A percentile compares a stretch with the other conserved stretches of the same genome.
These are phyloP conservation scores for Aureobasidium sp. DNA, from an alignment of 2,329 filamentous ascomycete genomes.

Conservation along the genomic window DNA sequence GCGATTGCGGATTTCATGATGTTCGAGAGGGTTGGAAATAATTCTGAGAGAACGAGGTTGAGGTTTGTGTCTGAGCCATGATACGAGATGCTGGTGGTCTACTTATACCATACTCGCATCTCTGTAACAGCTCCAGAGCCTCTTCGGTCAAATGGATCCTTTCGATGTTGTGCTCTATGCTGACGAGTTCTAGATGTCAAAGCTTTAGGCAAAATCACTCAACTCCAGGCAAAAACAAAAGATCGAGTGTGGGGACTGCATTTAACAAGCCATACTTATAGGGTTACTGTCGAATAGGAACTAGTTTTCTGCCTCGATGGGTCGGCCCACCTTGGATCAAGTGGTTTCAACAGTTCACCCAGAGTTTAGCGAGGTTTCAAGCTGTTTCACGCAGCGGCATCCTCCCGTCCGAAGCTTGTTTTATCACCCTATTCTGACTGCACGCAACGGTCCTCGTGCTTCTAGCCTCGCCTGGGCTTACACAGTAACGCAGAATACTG, in stretches of 20 bases:
- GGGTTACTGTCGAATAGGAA: neutral
- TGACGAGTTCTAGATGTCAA: neutral
- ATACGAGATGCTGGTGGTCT: neutral
- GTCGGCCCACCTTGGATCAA: neutral
- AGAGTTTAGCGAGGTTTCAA: conserved; percentile 5
- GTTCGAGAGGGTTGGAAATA: neutral
- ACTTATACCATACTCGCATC: neutral
- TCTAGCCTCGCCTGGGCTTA: neutral
- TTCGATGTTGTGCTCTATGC: neutral
- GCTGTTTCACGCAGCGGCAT: neutral
- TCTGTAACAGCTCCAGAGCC: neutral
- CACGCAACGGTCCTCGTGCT: neutral
- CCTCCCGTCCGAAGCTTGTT: conserved; percentile 3
- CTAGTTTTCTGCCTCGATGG: neutral
- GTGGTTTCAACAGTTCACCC: neutral
- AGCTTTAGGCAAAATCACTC: conserved; percentile 4
- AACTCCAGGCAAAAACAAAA: neutral
- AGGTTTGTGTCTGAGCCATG: neutral
- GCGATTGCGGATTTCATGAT: conserved; percentile 1
- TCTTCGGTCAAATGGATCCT: neutral
- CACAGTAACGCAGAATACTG: neutral
- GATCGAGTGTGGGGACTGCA: neutral
- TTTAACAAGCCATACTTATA: neutral
- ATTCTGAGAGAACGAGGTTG: neutral
- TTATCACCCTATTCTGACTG: neutral